Evolutionary conservation across 2,329 filamentous ascomycete genomes (phyloP), one percentile per base, ranked within the genome.

Genomic region (Lasiodiplodia citricola): DNA sequence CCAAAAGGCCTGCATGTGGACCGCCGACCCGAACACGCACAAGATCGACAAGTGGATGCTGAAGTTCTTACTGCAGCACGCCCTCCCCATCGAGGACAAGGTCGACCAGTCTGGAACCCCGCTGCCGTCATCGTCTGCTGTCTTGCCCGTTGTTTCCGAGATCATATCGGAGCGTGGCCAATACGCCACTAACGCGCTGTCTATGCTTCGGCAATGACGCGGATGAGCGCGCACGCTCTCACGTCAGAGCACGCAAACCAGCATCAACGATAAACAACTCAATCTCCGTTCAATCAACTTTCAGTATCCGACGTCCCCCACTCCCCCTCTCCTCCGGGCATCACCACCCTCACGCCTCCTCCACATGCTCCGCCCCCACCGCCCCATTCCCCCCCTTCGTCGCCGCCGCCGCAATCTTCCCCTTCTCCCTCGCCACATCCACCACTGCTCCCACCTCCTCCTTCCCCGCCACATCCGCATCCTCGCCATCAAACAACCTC

Each of bases 401-500:
- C n/a, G 6, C 25, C 5, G 7, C 44, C n/a, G 6, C 25, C 5
- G 7, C 44, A 7, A 16, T 7, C 44, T 7, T 28, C n/a, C 28
- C 14, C 44, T 7, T 28, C n/a, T n/a, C 14, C 1, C 31, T 1
- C 7, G n/a, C 60, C 13, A 4, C 60, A 18, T 38, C 31, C n/a
- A 57, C 55, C 21, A 8, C 81, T 0, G 80, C 81, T 28, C 79
- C 77, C 50, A 10, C n/a, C 23, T 35, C 56, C 37, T 50, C 57
- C 57, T 47, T 50, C 13, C 57, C 57, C 38, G 25, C 57, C 0
- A 62, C 57, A 31, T 47, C 81, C 0, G 81, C 81, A 28, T 79
- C 77, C 51, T 72, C 74, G 0, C 76, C 76, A 50, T 77, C 76
- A 70, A 85, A 84, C 67, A 84, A 80, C 38, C 77, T 74, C 28